These are phyloP conservation scores for Aspergillus indologenus DNA, from an alignment of 495 filamentous ascomycete genomes.

Conservation along the genomic window DNA sequence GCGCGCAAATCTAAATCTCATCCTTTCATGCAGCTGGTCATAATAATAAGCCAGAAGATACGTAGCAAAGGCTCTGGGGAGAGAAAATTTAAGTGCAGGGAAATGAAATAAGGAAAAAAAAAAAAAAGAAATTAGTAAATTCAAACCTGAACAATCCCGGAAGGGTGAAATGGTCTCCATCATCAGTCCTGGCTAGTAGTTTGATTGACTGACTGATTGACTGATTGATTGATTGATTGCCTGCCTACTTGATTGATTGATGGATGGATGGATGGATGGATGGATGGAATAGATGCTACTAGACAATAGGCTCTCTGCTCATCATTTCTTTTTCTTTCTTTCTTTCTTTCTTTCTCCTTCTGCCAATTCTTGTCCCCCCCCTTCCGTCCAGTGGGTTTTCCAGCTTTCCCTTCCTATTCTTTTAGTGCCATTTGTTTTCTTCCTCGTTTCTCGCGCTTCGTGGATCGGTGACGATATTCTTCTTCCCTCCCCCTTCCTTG, in stretches of 20 bases:
- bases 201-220: not conserved
- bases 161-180: not conserved
- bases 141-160: not conserved
- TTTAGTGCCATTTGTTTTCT: conserved; percentile 7
- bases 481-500: not conserved
- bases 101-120: not conserved
- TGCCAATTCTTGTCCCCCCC: too few species aligned
- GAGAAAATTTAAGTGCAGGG: too few species aligned
- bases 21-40: not conserved
- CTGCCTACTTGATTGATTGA: not conserved
- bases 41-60: not conserved
- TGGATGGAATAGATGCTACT: too few species aligned
- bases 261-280: too few species aligned
- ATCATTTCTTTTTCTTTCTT: conserved; percentile 13
- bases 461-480: not conserved
- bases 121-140: not conserved
- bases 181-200: not conserved
- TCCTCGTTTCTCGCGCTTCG: conserved; percentile 4
- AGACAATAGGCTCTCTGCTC: not conserved
- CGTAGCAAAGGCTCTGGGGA: not conserved
- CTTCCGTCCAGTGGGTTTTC: not conserved
- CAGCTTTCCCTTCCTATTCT: not conserved
- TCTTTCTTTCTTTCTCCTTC: conserved; percentile 6
- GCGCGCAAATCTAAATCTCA: not conserved
- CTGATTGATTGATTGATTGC: not conserved